Conservation (phyloP, 345 rosid species). For the Psidium guajava region DNA sequence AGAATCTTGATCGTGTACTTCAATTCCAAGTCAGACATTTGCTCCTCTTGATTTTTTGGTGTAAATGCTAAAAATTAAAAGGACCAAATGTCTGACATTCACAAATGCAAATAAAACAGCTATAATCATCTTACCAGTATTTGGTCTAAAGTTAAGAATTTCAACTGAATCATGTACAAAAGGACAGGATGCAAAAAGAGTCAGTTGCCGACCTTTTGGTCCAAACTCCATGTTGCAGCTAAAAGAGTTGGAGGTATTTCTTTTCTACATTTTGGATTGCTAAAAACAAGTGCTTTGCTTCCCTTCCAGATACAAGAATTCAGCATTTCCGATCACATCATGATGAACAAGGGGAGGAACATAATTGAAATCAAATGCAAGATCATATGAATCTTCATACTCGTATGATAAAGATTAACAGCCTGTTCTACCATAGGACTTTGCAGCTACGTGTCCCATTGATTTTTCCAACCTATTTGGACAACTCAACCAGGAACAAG, state of each 20-base stretch:
- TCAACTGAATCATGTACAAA: not conserved
- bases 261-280: not conserved
- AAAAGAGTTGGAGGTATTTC: not conserved
- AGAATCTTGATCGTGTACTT: not conserved
- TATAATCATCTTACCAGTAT: not conserved
- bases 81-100: too few relatives aligned
- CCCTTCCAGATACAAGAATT: not conserved
- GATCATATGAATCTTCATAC: not conserved
- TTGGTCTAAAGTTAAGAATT: not conserved
- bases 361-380: not conserved
- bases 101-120: not conserved
- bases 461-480: not conserved
- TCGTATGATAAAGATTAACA: not conserved
- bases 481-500: not conserved
- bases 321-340: not conserved
- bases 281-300: not conserved
- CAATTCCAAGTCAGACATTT: not conserved
- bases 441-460: not conserved
- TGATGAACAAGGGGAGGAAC: not conserved
- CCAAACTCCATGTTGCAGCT: not conserved
- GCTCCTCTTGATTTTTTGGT: not conserved
- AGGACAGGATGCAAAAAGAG: not conserved
- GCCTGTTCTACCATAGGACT: not conserved
- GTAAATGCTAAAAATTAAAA: too few relatives aligned
- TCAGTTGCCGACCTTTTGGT: not conserved